These are phyloP conservation scores for Bruguiera sexangula DNA, from an alignment of 345 rosid genomes.

Conservation along the genomic window DNA sequence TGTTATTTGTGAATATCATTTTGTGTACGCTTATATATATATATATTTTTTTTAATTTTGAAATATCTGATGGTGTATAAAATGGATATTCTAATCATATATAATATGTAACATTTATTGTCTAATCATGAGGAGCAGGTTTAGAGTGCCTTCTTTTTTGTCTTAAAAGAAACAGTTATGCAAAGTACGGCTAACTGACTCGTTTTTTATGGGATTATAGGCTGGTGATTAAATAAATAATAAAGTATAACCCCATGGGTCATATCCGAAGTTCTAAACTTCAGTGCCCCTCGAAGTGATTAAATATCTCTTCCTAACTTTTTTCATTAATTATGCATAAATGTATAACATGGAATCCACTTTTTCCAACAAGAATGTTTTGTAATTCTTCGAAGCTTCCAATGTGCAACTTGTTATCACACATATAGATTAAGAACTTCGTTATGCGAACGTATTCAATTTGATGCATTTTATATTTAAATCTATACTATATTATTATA, in stretches of 20 bases:
- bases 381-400: slow-evolving; percentile 23
- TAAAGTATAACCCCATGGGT: neutral
- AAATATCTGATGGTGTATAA: slow-evolving; percentile 28
- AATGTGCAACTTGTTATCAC: neutral
- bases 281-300: slow-evolving; percentile 65
- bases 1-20: too few species aligned
- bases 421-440: neutral
- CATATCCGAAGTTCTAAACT: slow-evolving; percentile 46
- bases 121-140: neutral
- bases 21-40: too few species aligned
- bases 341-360: slow-evolving; percentile 22
- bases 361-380: slow-evolving; percentile 33
- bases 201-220: neutral
- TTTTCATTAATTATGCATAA: neutral
- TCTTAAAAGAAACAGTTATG: slow-evolving; percentile 3
- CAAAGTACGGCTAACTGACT: neutral
- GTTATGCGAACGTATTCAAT: too few species aligned
- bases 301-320: slow-evolving; percentile 33
- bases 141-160: slow-evolving; percentile 11
- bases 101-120: neutral
- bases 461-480: too few species aligned
- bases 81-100: neutral
- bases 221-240: too few species aligned
- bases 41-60: neutral
- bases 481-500: too few species aligned